phyloP scores from a whole-genome alignment of 2,329 filamentous ascomycete species.

The Septoria petroselini region DNA sequence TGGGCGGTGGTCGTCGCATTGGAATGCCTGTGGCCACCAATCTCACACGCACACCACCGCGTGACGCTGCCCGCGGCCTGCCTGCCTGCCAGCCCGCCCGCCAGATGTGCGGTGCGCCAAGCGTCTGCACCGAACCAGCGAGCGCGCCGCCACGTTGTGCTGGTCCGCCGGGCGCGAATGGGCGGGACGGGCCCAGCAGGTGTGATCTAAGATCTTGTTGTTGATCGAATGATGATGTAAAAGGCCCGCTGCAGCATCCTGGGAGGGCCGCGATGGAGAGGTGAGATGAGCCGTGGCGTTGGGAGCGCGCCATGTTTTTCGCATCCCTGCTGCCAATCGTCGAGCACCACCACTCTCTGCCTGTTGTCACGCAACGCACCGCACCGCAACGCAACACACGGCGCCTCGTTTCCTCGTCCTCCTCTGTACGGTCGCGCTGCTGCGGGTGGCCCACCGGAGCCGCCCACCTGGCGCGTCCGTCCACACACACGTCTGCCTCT shows the following conservation, averaged over 20 bases:
- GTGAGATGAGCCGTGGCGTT: constrained; percentile 17
- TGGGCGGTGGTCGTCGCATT: constrained; percentile 16
- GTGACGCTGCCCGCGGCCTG: too few species aligned
- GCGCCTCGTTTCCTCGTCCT: too few species aligned
- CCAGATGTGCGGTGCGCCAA: constrained; percentile 13
- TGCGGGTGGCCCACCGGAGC: constrained; percentile 12
- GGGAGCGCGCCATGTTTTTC: constrained; percentile 19
- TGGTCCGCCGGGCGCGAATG: not conserved
- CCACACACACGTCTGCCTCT: constrained; percentile 20
- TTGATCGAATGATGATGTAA: too few species aligned
- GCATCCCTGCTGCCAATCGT: constrained; percentile 25
- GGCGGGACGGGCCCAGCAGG: constrained; percentile 13
- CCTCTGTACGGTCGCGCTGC: constrained; percentile 10
- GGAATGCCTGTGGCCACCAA: constrained; percentile 16
- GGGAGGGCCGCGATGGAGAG: constrained; percentile 11
- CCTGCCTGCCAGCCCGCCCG: too few species aligned
- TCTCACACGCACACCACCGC: constrained; percentile 2
- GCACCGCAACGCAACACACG: constrained; percentile 23
- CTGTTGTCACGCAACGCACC: constrained; percentile 16
- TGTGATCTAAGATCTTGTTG: constrained; percentile 20
- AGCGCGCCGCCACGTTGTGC: constrained; percentile 20
- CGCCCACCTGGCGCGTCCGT: constrained; percentile 11
- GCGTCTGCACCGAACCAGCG: not conserved
- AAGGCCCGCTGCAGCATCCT: constrained; percentile 22
- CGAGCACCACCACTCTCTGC: too few species aligned